Evolutionary conservation across 257 asterid species (phyloP).

Genomic region (Solanum chmielewskii): DNA sequence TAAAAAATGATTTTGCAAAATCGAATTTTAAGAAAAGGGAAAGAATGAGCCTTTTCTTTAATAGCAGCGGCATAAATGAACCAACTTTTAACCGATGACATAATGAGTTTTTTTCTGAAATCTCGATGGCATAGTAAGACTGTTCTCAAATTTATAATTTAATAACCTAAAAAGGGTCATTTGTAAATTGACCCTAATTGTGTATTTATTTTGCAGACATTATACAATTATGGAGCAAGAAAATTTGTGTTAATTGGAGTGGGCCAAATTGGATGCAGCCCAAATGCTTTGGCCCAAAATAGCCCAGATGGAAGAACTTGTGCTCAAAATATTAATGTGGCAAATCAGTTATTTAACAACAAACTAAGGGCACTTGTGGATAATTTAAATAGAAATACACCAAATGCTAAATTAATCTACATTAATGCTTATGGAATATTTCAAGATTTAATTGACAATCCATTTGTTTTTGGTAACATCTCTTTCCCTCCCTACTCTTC

Average conservation of each 20-base stretch:
- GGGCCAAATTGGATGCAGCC: conserved; percentile 93
- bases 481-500: background rate
- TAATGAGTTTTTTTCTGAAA: no score
- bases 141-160: no score
- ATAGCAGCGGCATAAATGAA: no score
- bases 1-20: no score
- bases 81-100: no score
- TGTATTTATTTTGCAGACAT: conserved; percentile 4
- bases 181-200: background rate
- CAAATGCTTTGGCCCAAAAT: conserved; percentile 82
- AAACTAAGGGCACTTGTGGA: conserved; percentile 48
- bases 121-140: no score
- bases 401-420: conserved; percentile 53
- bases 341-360: conserved; percentile 59
- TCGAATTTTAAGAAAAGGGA: no score
- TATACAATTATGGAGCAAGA: conserved; percentile 70
- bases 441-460: conserved; percentile 60
- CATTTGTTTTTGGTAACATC: conserved; percentile 48
- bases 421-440: conserved; percentile 70
- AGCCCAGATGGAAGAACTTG: conserved; percentile 81
- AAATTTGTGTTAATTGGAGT: conserved; percentile 59
- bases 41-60: no score
- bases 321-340: conserved; percentile 53
- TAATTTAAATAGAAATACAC: conserved; percentile 47
- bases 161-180: background rate